Evolutionary conservation across 345 rosid genomes (phyloP).

Genomic region (Eucalyptus erythrocorys): DNA sequence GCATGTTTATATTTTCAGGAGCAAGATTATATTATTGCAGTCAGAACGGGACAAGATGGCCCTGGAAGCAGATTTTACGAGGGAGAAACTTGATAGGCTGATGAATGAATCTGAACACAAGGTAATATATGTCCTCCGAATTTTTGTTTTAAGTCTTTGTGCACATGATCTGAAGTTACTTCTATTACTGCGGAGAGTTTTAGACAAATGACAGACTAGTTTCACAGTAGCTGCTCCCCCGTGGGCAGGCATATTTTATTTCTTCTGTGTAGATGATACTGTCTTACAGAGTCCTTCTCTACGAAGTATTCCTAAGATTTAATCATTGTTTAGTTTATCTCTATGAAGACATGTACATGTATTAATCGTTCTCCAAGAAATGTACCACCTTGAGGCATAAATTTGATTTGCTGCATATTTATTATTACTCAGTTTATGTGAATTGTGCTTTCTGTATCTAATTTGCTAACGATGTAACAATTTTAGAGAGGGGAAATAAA

Average conservation of each 20-base stretch:
- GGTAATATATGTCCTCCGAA: conserved; percentile 13
- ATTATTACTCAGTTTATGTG: neutral
- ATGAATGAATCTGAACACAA: conserved; percentile 73
- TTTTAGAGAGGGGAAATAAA: conserved; percentile 59
- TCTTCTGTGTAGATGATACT: neutral
- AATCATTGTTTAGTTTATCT: neutral
- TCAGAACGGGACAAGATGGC: conserved; percentile 78
- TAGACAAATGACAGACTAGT: neutral
- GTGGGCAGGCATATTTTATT: neutral
- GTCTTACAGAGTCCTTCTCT: neutral
- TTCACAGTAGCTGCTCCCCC: neutral
- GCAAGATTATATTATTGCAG: conserved; percentile 47
- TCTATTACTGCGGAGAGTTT: neutral
- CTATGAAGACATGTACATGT: neutral
- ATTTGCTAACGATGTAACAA: neutral
- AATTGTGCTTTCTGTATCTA: neutral
- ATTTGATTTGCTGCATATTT: neutral
- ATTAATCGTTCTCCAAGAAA: neutral
- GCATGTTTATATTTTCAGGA: conserved; percentile 19
- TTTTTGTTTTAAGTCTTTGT: neutral
- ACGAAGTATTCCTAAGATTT: neutral
- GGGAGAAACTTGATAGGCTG: conserved; percentile 61
- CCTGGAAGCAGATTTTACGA: conserved; percentile 59
- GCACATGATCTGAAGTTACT: neutral
- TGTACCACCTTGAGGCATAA: neutral